Evolutionary conservation across 208 protist genomes (phyloP).

Genomic region (Leishmania guyanensis): DNA sequence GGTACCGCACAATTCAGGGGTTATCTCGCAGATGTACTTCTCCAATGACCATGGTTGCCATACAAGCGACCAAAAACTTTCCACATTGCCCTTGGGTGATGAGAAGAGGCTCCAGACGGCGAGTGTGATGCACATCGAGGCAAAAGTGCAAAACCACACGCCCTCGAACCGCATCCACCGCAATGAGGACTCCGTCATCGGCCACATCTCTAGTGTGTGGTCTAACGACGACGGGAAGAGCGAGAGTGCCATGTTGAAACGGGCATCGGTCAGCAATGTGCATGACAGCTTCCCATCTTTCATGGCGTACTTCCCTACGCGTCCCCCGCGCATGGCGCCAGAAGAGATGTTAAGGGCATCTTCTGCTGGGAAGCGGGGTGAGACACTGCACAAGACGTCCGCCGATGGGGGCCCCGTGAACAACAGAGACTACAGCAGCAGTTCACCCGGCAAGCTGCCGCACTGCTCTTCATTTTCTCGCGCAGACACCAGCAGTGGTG

Average conservation of each 20-base stretch:
- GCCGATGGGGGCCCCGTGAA: background rate
- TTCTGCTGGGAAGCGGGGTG: background rate
- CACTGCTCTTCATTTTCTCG: background rate
- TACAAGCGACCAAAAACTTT: background rate
- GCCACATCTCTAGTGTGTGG: slow-evolving; percentile 1
- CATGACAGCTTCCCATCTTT: slow-evolving; percentile 13
- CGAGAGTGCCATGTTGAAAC: background rate
- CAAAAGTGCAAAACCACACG: background rate
- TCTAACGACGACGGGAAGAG: slow-evolving; percentile 10
- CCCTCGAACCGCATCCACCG: too few relatives aligned
- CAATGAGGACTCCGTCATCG: background rate
- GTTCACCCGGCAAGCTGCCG: background rate
- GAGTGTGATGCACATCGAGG: background rate
- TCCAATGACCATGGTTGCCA: background rate
- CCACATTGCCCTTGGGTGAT: background rate
- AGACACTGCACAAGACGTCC: background rate
- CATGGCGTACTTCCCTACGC: slow-evolving; percentile 17
- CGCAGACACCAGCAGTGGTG: too few relatives aligned
- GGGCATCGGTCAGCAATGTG: background rate
- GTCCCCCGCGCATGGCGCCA: background rate
- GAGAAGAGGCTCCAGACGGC: background rate
- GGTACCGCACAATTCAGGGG: background rate
- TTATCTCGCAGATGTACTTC: slow-evolving; percentile 20
- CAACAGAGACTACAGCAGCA: too few relatives aligned
- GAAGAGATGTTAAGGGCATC: background rate